Base-by-base conservation (phyloP, 2,329 filamentous ascomycete species). In the Chalaropsis ovoidea region DNA sequence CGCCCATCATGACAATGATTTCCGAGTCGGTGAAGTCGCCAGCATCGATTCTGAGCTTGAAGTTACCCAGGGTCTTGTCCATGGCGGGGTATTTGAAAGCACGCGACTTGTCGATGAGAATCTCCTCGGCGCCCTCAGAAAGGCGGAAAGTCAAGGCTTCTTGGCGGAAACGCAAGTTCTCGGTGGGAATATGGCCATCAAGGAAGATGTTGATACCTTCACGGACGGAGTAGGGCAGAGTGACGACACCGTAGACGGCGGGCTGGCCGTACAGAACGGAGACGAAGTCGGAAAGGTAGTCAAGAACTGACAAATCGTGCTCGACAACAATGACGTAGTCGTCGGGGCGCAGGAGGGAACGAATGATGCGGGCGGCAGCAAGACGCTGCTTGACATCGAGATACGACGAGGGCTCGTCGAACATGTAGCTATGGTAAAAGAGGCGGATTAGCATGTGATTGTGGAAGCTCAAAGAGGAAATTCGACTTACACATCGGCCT, bases 121-220 rank as follows among this genome's bases (percentile, higher is more conserved):
- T 95, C 62, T 97, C 93, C 69, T 99, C 94, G 47, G 88, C 84
- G 65, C 88, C 88, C 73, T 97, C 94, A 61, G 88, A 85, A 69
- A 97, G 89, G 71, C 92, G 89, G 86, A 99, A 99, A 61, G 93
- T 94, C 69, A 99, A 81, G 67, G 91, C 95, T 74, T 99, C 94
- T 67, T 97, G 92, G 72, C 94, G 88, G 88, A 99, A 97, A 72
- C 94, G 91, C 78, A 99, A 77, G 79, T 99, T 99, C 79, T 99
- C 94, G 1, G 94, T 97, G 22, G 94, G 94, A 67, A 97, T 96
- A 77, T 97, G 91, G 70, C 94, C 94, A 72, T 99, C 94, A 65
- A 99, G 82, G 86, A 97, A 99, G 75, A 97, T 95, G 75, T 96
- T 97, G 86, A 97, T 96, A 77, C 92, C 94, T 84, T 99, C 94